Conservation (phyloP, 2,329 filamentous ascomycete species). For the Penicillium sclerotiorum region DNA sequence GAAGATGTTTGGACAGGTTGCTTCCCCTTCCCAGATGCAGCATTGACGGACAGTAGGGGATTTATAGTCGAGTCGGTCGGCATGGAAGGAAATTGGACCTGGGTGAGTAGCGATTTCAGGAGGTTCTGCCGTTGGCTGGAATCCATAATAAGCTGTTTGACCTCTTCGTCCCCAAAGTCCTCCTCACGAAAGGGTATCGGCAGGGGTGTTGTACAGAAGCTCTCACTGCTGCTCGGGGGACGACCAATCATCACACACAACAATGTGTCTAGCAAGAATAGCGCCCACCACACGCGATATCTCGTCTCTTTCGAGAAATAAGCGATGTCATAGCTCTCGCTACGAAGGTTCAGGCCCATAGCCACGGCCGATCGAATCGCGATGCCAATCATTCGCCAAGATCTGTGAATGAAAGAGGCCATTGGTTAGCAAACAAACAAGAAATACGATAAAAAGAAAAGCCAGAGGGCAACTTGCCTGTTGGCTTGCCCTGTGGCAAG, state of each 20-base stretch:
- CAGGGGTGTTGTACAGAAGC: conserved; percentile 46
- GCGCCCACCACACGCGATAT: conserved; percentile 49
- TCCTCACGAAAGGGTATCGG: conserved; percentile 45
- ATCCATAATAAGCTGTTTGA: conserved; percentile 37
- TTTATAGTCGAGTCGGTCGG: conserved; percentile 12
- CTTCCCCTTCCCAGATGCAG: conserved; percentile 11
- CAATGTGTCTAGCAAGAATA: conserved; percentile 45
- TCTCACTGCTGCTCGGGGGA: conserved; percentile 40
- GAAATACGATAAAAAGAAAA: not conserved
- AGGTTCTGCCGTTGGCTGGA: conserved; percentile 36
- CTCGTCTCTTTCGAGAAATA: conserved; percentile 45
- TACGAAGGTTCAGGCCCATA: conserved; percentile 48
- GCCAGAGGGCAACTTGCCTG: conserved; percentile 29
- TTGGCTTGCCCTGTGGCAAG: conserved; percentile 47
- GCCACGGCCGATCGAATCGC: conserved; percentile 46
- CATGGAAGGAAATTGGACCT: conserved; percentile 7
- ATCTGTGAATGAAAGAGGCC: conserved; percentile 27
- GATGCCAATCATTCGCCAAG: conserved; percentile 46
- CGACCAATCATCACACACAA: conserved; percentile 48
- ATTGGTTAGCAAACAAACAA: not conserved
- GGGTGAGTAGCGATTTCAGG: conserved; percentile 25
- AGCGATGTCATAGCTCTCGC: conserved; percentile 38
- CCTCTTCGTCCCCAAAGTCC: conserved; percentile 35
- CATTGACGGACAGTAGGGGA: not conserved
- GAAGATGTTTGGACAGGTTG: conserved; percentile 25